Evolutionary conservation across 768 basidiomycete genomes (phyloP), one percentile per base, ranked within the genome.

Genomic region (Baorangia bicolor): DNA sequence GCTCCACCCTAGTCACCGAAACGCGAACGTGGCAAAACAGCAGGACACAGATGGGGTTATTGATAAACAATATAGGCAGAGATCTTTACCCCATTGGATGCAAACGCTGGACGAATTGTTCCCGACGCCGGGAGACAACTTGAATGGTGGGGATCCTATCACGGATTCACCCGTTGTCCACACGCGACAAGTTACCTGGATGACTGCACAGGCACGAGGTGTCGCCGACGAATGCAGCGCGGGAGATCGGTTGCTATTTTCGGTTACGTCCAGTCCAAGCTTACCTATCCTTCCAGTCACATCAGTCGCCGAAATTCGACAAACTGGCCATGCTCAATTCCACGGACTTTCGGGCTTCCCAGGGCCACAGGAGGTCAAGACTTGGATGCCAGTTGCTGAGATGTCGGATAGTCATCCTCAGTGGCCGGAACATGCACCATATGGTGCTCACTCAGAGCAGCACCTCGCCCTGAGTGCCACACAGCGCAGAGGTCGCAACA

Each of bases 101-200:
- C 59, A 56, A 33, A 59, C 65, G 4, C 30, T 71, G 39, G 70
- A 71, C 41, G 69, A 61, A 53, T 38, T 71, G 44, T 72, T 71
- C 49, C 66, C 66, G 39, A 47, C 31, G 13, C 58, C 52, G 33
- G 48, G 35, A 10, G 42, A 49, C 23, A 45, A 52, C 34, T 33
- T 27, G 55, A 45, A 50, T 41, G 41, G 16, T 44, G 37, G 42
- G 21, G 55, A 60, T 20, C 16, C 25, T 27, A 54, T 62, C 41
- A 45, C 57, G 59, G 62, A 69, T 53, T 71, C 72, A 28, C 72
- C 70, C 55, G 67, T 71, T 25, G 34, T 59, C 37, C 69, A 39
- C 31, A 41, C 59, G 34, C 58, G 40, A 47, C 48, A 59, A 47
- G 57, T 52, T 54, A 37, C 53, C 45, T 55, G 54, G 27, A 31